Base-by-base conservation (phyloP, 2,329 filamentous ascomycete genomes). In the Verticillium albo-atrum region DNA sequence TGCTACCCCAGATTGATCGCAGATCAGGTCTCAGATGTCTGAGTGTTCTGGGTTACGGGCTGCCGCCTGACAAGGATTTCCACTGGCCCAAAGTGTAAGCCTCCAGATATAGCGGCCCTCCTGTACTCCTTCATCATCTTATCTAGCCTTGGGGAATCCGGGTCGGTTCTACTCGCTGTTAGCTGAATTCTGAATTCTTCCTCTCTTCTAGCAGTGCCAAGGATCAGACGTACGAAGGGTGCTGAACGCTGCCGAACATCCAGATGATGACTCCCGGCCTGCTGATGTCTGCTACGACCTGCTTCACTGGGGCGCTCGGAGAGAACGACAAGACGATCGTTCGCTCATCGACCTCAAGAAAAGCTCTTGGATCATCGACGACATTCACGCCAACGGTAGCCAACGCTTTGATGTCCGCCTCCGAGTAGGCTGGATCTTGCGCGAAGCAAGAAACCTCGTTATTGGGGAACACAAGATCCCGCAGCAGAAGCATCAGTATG, bases 211-310 rank as follows among this genome's bases (percentile, higher is more conserved):
- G 35, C 3, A n/a, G n/a, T n/a, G n/a, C n/a, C n/a, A n/a, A n/a
- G 7, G 30, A 14, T 32, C 30, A 10, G 1, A 14, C 42, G n/a
- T 50, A 50, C 42, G 42, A 50, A 50, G 42, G 42, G 25, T 50
- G 20, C 10, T 23, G 10, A 23, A 25, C 20, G 20, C 20, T 50
- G 10, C 42, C 42, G 42, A 20, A 25, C 42, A 50, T 17, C 61
- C 65, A 67, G 1, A 66, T 60, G 58, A 66, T 63, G 47, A 59
- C 56, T 3, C 61, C 64, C 15, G 65, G 64, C 37, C 63, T 51
- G 26, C 54, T 25, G 30, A 66, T 42, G 20, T 67, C 65, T 1
- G 62, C 55, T 10, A 63, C 56, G 30, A 67, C 59, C 56, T 67
- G 65, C 30, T 58, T 62, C 17, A 67, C 64, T 12, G 65, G 65